phyloP scores from a whole-genome alignment of 1,139 yeast species.

The Sporopachydermia cereana region DNA sequence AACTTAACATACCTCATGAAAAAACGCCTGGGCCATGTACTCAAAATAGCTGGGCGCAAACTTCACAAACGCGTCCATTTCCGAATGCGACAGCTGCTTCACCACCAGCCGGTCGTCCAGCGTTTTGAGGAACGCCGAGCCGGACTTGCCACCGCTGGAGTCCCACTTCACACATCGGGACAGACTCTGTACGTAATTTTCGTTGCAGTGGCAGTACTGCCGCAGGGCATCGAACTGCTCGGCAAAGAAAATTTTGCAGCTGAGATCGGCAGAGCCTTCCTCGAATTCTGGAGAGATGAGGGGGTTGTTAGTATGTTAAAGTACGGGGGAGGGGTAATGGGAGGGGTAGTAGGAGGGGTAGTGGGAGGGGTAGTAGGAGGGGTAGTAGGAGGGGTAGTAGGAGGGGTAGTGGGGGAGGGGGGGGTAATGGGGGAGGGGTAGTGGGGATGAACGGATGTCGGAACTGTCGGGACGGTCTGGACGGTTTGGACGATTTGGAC shows the following conservation, averaged over 20 bases:
- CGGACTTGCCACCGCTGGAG: conserved; percentile 92
- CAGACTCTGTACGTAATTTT: conserved; percentile 72
- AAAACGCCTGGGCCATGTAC: conserved; percentile 89
- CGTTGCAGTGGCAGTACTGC: conserved; percentile 67
- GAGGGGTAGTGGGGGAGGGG: too few species aligned
- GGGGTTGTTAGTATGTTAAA: too few species aligned
- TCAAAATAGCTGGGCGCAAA: conserved; percentile 96
- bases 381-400: too few species aligned
- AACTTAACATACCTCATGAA: conserved; percentile 44
- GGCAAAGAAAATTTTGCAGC: conserved; percentile 90
- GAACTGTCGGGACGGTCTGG: too few species aligned
- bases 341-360: too few species aligned
- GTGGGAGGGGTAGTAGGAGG: too few species aligned
- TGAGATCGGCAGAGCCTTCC: conserved; percentile 70
- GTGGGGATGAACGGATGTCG: too few species aligned
- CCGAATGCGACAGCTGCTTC: conserved; percentile 80
- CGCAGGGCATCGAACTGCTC: conserved; percentile 96
- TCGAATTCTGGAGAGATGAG: conserved; percentile 43
- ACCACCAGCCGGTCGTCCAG: conserved; percentile 81
- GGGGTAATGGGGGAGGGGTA: too few species aligned
- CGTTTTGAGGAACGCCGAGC: conserved; percentile 87
- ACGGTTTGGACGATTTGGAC: too few species aligned
- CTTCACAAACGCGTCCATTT: conserved; percentile 84
- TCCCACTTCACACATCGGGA: conserved; percentile 95
- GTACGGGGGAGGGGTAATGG: too few species aligned